Evolutionary conservation across 2,329 filamentous ascomycete genomes (phyloP).

Genomic region (Aspergillus transmontanensis): DNA sequence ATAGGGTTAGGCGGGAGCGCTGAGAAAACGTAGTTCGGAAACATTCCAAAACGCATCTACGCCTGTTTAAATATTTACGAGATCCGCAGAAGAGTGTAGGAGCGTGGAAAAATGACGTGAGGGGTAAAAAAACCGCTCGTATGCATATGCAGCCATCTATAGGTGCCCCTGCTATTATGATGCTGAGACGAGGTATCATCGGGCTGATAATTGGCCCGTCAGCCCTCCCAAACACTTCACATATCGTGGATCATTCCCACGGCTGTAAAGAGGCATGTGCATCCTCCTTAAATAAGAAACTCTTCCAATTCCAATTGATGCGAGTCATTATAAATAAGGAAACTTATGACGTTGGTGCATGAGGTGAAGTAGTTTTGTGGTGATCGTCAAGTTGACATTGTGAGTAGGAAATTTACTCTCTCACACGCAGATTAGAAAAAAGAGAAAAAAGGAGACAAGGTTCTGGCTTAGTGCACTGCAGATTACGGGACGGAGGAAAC

Average conservation of each 20-base stretch:
- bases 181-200: background rate
- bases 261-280: background rate
- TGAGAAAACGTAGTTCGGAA: background rate
- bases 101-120: background rate
- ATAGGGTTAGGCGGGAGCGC: background rate
- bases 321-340: background rate
- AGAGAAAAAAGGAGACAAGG: no score
- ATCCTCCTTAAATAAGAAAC: background rate
- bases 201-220: background rate
- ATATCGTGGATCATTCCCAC: background rate
- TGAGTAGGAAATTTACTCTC: background rate
- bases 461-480: background rate
- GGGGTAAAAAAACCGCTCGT: background rate
- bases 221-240: background rate
- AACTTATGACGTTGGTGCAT: background rate
- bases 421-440: background rate
- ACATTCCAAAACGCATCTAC: background rate
- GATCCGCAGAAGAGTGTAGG: background rate
- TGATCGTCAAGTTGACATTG: background rate
- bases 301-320: rapidly evolving
- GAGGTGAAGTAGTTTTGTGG: background rate
- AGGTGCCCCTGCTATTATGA: background rate
- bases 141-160: background rate
- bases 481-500: no score
- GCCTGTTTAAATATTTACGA: background rate